These are phyloP conservation scores for Neonectria faginata DNA, from an alignment of 2,329 filamentous ascomycete species.

Conservation along the genomic window DNA sequence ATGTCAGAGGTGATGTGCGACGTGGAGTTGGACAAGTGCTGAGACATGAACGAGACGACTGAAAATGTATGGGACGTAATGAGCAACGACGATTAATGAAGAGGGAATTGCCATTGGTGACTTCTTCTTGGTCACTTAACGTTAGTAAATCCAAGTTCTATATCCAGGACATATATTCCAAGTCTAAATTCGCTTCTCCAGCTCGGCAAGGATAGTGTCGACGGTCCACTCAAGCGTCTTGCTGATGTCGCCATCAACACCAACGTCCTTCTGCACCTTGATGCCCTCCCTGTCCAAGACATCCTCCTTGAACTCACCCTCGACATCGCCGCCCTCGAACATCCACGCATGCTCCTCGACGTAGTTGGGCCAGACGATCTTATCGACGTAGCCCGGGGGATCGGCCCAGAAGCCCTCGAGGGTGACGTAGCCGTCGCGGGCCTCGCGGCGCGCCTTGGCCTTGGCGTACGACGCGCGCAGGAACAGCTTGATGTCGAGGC, in stretches of 20 bases:
- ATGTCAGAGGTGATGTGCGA: too few relatives aligned
- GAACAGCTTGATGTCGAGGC: conserved; percentile 83
- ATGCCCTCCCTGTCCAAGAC: conserved; percentile 60
- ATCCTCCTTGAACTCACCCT: conserved; percentile 63
- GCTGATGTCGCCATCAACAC: conserved; percentile 68
- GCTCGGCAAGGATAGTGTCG: conserved; percentile 64
- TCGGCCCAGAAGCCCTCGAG: conserved; percentile 94
- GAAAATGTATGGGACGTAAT: neutral
- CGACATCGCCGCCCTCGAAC: conserved; percentile 77
- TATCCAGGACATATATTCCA: neutral
- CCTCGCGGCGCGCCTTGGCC: conserved; percentile 74
- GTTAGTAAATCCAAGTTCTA: neutral
- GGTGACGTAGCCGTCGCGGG: conserved; percentile 81
- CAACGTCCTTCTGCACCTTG: conserved; percentile 59
- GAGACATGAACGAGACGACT: neutral
- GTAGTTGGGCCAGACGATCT: conserved; percentile 97
- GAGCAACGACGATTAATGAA: neutral
- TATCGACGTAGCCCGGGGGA: conserved; percentile 92
- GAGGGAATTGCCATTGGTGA: neutral
- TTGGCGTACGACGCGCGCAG: conserved; percentile 74
- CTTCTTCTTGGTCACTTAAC: neutral
- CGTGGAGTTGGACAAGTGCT: too few relatives aligned
- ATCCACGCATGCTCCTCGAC: conserved; percentile 83
- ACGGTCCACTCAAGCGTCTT: conserved; percentile 77
- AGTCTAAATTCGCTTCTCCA: conserved; percentile 49